Conservation (phyloP, 1,284 basidiomycete genomes). For the Xerocomus alliaceus region DNA sequence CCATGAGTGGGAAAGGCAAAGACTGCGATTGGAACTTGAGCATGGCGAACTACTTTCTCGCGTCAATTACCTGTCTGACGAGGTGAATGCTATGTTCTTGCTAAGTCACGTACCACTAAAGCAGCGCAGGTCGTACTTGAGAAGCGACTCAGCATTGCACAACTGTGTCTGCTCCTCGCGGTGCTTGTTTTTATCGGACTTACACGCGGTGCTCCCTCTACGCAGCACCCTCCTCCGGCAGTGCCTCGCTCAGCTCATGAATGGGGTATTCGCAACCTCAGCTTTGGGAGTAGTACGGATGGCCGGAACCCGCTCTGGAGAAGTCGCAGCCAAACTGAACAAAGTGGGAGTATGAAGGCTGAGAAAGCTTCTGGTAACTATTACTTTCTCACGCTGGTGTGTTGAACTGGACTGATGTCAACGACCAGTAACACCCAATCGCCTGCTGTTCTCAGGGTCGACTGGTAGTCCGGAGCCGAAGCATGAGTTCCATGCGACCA, state of each 20-base stretch:
- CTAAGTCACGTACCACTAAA: constrained; percentile 3
- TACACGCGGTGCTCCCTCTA: constrained; percentile 65
- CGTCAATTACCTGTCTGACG: constrained; percentile 75
- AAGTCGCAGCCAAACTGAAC: constrained; percentile 43
- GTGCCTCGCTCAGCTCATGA: constrained; percentile 49
- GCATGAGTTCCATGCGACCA: background rate
- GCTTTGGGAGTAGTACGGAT: constrained; percentile 51
- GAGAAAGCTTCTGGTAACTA: constrained; percentile 23
- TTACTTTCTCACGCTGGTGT: constrained; percentile 6
- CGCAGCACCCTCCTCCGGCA: constrained; percentile 17
- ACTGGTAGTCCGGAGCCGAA: background rate
- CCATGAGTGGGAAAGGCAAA: constrained; percentile 74
- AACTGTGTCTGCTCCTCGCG: constrained; percentile 77
- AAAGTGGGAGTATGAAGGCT: constrained; percentile 4
- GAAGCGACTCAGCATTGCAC: constrained; percentile 83
- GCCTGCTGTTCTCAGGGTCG: background rate
- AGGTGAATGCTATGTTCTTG: constrained; percentile 53
- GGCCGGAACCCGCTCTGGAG: constrained; percentile 39
- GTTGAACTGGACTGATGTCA: constrained; percentile 2
- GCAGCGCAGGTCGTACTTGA: constrained; percentile 73
- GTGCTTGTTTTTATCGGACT: constrained; percentile 85
- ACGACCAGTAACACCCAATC: background rate
- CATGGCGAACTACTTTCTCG: constrained; percentile 68
- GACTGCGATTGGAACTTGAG: constrained; percentile 71
- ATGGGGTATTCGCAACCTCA: constrained; percentile 62